A percentile compares a stretch with the other conserved stretches of the same genome.
These are phyloP conservation scores for Arbutus unedo DNA, from an alignment of 148 eudicot species.

Conservation along the genomic window DNA sequence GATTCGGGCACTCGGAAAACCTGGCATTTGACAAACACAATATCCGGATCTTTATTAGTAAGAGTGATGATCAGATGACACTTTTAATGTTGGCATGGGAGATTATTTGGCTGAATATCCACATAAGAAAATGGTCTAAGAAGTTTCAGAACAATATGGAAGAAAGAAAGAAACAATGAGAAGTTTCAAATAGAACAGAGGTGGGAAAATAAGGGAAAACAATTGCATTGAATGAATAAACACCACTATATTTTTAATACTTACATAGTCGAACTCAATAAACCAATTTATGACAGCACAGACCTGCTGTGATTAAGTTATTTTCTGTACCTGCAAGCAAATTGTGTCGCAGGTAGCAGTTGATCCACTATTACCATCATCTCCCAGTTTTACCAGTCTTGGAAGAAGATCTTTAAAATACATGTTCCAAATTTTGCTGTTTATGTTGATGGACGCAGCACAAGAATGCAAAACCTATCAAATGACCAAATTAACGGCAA, in stretches of 20 bases:
- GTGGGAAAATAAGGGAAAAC: not conserved
- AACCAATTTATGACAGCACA: not conserved
- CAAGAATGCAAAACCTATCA: constrained; percentile 47
- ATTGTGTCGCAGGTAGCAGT: constrained; percentile 55
- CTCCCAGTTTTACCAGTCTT: constrained; percentile 45
- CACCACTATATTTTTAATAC: not conserved
- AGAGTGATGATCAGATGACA: not conserved
- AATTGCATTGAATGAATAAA: not conserved
- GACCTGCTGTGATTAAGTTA: not conserved
- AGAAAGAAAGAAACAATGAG: not conserved
- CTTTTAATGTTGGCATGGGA: not conserved
- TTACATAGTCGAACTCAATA: not conserved
- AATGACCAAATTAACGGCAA: not conserved
- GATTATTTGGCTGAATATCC: not conserved
- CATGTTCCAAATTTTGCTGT: constrained; percentile 51
- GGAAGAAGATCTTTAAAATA: constrained; percentile 60
- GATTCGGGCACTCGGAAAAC: not conserved
- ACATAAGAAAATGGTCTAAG: not conserved
- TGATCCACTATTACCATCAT: constrained; percentile 62
- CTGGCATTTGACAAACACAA: no score
- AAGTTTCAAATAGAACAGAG: not conserved
- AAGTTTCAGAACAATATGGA: not conserved
- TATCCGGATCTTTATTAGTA: not conserved
- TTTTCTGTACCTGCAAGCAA: constrained; percentile 43
- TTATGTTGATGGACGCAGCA: constrained; percentile 48